Evolutionary conservation across 805 yeast genomes (phyloP).

Genomic region (Yamadazyma takamatsuzukensis): DNA sequence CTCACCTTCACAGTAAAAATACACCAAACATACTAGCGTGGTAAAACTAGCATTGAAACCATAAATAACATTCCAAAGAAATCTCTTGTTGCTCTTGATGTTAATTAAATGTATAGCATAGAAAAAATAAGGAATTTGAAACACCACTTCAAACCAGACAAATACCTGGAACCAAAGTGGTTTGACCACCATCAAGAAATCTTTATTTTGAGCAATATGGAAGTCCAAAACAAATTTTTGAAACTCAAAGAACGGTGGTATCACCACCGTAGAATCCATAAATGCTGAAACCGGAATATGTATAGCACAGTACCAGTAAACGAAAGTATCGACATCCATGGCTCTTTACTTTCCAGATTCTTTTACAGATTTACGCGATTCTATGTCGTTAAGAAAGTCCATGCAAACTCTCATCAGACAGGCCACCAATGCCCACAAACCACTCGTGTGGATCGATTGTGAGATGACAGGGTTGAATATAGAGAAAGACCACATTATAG

Average conservation of each 20-base stretch:
- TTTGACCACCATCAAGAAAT: conserved; percentile 54
- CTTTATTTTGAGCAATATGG: conserved; percentile 67
- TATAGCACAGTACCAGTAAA: conserved; percentile 49
- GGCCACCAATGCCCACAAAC: conserved; percentile 17
- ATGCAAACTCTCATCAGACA: no score
- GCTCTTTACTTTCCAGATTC: background rate
- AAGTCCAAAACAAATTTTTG: conserved; percentile 50
- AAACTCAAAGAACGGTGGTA: conserved; percentile 53
- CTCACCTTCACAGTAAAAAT: conserved; percentile 37
- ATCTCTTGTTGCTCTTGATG: conserved; percentile 5
- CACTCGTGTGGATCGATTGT: conserved; percentile 93
- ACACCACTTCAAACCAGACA: conserved; percentile 65
- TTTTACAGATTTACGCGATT: no score
- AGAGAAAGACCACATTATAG: conserved; percentile 79
- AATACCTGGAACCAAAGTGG: conserved; percentile 75
- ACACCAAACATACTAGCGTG: conserved; percentile 67
- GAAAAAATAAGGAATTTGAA: conserved; percentile 76
- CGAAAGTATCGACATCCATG: conserved; percentile 35
- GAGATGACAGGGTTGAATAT: conserved; percentile 96
- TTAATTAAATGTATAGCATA: conserved; percentile 5
- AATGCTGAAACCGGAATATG: conserved; percentile 76
- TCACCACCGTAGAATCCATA: conserved; percentile 69
- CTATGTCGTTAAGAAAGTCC: no score
- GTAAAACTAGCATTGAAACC: conserved; percentile 83
- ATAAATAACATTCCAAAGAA: conserved; percentile 36